These are phyloP conservation scores for Didymella segeticola DNA, from an alignment of 2,329 filamentous ascomycete genomes.

Conservation along the genomic window DNA sequence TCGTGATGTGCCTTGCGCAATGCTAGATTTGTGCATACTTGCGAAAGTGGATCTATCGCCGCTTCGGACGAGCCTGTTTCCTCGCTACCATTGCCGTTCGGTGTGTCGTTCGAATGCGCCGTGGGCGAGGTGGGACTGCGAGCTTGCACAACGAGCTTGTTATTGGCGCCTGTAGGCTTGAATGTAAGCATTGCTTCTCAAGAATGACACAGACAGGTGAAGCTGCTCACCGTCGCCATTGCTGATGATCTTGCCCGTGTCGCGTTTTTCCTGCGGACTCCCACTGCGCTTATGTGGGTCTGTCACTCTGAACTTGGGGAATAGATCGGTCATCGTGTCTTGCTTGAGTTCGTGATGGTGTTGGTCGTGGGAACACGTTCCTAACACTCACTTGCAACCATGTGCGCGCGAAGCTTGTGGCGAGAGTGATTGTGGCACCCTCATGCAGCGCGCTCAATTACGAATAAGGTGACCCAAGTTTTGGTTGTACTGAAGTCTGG, in stretches of 20 bases:
- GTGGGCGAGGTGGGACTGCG: slow-evolving; percentile 32
- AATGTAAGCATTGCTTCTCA: slow-evolving; percentile 25
- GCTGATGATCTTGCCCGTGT: slow-evolving; percentile 28
- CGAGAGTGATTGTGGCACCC: neutral
- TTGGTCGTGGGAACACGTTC: neutral
- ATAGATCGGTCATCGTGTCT: slow-evolving; percentile 45
- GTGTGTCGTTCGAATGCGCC: slow-evolving; percentile 25
- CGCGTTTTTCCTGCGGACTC: slow-evolving; percentile 39
- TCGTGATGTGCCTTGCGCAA: slow-evolving; percentile 3
- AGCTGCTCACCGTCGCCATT: slow-evolving; percentile 33
- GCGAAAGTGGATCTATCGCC: slow-evolving; percentile 71
- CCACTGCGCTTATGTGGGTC: slow-evolving; percentile 48
- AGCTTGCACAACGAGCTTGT: slow-evolving; percentile 37
- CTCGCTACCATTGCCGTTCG: slow-evolving; percentile 28
- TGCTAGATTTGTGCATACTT: slow-evolving; percentile 57
- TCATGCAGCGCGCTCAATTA: slow-evolving; percentile 2
- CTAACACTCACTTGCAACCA: neutral
- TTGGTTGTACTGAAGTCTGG: slow-evolving; percentile 11
- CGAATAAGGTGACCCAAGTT: neutral
- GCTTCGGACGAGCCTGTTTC: slow-evolving; percentile 38
- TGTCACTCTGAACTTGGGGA: slow-evolving; percentile 55
- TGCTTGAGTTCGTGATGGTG: slow-evolving; percentile 24
- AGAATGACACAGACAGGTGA: slow-evolving; percentile 10
- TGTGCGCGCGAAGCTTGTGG: neutral
- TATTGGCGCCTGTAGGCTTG: slow-evolving; percentile 32